These are phyloP conservation scores for Huntiella abstrusa DNA, from an alignment of 2,329 filamentous ascomycete genomes.

Conservation along the genomic window DNA sequence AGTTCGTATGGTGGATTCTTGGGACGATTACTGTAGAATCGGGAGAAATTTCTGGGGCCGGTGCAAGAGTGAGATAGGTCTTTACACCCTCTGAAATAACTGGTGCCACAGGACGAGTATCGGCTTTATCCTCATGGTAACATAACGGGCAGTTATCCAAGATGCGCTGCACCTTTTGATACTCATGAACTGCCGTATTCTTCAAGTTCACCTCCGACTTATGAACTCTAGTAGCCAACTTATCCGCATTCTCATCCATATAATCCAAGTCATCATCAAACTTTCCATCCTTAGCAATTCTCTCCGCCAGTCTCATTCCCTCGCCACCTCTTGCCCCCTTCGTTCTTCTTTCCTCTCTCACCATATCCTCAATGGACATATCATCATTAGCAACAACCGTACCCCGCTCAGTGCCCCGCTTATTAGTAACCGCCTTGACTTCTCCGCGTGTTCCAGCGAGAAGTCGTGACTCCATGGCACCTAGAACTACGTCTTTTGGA, in stretches of 20 bases:
- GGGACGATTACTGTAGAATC: constrained; percentile 80
- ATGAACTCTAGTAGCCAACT: constrained; percentile 70
- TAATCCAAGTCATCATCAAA: constrained; percentile 91
- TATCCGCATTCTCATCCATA: constrained; percentile 88
- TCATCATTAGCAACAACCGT: constrained; percentile 80
- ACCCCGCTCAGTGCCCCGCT: constrained; percentile 67
- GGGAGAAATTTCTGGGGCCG: constrained; percentile 68
- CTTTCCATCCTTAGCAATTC: constrained; percentile 81
- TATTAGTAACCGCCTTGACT: constrained; percentile 59
- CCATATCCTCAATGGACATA: constrained; percentile 94
- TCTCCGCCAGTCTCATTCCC: constrained; percentile 64
- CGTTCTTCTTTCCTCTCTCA: constrained; percentile 79
- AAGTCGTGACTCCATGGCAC: constrained; percentile 77
- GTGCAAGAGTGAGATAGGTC: constrained; percentile 73
- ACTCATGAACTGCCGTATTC: constrained; percentile 71
- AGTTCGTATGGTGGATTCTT: constrained; percentile 67
- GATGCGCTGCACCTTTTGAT: constrained; percentile 72
- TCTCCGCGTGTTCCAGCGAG: constrained; percentile 57
- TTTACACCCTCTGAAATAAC: constrained; percentile 72
- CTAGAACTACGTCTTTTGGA: constrained; percentile 43
- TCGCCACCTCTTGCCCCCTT: constrained; percentile 62
- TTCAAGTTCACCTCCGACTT: constrained; percentile 77
- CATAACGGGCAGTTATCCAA: constrained; percentile 81
- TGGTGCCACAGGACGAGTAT: constrained; percentile 56
- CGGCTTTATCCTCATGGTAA: constrained; percentile 64